Evolutionary conservation across 768 basidiomycete genomes (phyloP), one percentile per base, ranked within the genome.

Genomic region (Galerina sulciceps): DNA sequence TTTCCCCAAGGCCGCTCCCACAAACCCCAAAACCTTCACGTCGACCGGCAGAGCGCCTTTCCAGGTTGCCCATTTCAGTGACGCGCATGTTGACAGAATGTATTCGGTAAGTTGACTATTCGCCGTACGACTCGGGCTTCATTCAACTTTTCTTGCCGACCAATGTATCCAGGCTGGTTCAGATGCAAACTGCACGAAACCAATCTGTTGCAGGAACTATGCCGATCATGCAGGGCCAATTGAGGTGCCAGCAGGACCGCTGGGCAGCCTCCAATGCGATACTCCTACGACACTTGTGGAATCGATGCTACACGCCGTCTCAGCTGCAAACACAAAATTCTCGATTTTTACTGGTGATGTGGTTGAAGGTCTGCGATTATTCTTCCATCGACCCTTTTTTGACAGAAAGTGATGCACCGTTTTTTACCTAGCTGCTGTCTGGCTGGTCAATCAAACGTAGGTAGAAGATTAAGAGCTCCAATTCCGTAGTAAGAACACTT

Each of bases 281-380:
- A 76, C 82, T 0, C 81, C 86, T 2, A 69, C 75, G 0, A 64
- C 67, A 1, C 72, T 88, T 26, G 79, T 79, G 0, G 75, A 81
- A 15, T 82, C 80, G 38, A 80, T 86, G 81, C 71, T 87, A 3
- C 65, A 70, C 11, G 76, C 78, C 14, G 75, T 82, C 10, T 70
- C 79, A 37, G 53, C 65, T 6, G 63, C 73, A 40, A 70, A 73
- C 15, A 76, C 75, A 14, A 67, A 69, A 9, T 86, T 85, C 66
- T 78, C 82, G 4, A 79, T 89, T 35, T 88, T 87, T 63, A 89
- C 86, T 2, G 87, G 86, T 6, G 86, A 88, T 65, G 82, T 87
- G 6, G 79, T 87, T 4, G 85, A 87, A 71, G 82, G 85, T 84
- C 49, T 50, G 69, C 14, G 36, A 13, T 41, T 26, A 9, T 31